phyloP scores from a whole-genome alignment of 257 asterid species.

The Prunella vulgaris region DNA sequence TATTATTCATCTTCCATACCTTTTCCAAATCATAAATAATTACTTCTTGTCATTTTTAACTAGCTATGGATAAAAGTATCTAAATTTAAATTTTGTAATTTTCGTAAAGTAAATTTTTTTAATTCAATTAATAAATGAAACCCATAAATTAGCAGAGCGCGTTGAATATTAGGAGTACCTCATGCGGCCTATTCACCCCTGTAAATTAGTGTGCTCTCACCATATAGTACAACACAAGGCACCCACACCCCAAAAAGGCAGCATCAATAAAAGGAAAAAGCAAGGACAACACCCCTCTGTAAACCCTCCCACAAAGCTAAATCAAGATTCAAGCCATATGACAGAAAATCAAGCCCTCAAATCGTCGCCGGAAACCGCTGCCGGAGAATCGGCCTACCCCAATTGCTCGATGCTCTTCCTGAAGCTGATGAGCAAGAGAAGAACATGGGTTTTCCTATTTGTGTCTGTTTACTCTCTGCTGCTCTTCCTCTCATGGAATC shows the following conservation, averaged over 20 bases:
- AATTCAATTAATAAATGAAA: too few species aligned
- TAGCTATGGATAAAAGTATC: too few species aligned
- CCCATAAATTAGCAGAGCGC: too few species aligned
- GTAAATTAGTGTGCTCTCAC: neutral
- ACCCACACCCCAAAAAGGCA: neutral
- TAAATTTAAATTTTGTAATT: too few species aligned
- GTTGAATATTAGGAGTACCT: too few species aligned
- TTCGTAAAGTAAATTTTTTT: too few species aligned
- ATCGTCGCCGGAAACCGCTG: slow-evolving; percentile 13
- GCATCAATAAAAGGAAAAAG: neutral
- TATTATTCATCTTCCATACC: too few species aligned
- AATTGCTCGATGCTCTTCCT: slow-evolving; percentile 27
- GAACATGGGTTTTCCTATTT: slow-evolving; percentile 75
- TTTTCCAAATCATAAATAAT: too few species aligned
- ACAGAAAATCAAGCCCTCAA: neutral
- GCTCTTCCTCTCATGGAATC: slow-evolving; percentile 72
- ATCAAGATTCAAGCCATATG: neutral
- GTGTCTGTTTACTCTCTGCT: slow-evolving; percentile 62
- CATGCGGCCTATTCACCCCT: neutral
- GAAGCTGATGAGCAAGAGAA: slow-evolving; percentile 59
- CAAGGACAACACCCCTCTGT: neutral
- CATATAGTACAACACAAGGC: slow-evolving; percentile 3
- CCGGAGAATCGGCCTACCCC: neutral
- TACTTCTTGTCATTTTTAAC: too few species aligned
- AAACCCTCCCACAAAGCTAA: slow-evolving; percentile 20